A percentile compares a stretch with the other conserved stretches of the same genome.
Conservation (phyloP, 2,329 filamentous ascomycete species). For the Xylariaceae sp. region DNA sequence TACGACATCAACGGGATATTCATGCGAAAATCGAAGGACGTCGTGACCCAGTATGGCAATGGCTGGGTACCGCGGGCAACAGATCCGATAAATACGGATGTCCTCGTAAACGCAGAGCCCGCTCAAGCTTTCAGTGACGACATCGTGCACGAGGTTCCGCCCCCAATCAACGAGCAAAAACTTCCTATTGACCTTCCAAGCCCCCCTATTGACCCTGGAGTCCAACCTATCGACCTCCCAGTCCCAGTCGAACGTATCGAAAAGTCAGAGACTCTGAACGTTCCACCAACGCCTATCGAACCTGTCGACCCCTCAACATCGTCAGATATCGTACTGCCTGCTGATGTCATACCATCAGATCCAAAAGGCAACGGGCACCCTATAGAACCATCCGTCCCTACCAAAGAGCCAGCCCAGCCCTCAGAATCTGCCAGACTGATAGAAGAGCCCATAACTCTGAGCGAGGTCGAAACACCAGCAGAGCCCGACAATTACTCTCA, state of each 20-base stretch:
- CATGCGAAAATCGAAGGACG: slow-evolving; percentile 4
- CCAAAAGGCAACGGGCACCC: neutral
- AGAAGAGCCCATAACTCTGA: neutral
- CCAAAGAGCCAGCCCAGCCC: neutral
- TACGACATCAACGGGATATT: slow-evolving; percentile 2
- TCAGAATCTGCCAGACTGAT: neutral
- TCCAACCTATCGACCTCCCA: too few species aligned
- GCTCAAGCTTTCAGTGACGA: too few species aligned
- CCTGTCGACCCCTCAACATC: neutral
- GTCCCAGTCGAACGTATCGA: neutral
- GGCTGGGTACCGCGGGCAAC: neutral
- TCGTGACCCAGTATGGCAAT: slow-evolving; percentile 1
- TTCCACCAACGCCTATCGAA: neutral
- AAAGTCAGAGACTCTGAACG: neutral
- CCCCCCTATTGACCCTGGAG: too few species aligned
- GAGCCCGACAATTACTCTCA: too few species aligned
- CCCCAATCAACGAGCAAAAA: too few species aligned
- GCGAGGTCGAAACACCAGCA: neutral
- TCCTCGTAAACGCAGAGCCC: neutral
- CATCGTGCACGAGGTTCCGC: too few species aligned
- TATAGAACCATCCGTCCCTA: neutral
- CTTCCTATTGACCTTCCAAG: too few species aligned
- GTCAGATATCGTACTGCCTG: neutral
- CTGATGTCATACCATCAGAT: neutral
- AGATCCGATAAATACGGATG: neutral